Evolutionary conservation across 495 filamentous ascomycete species (phyloP).

Genomic region (Penicillium dipodomyicola): DNA sequence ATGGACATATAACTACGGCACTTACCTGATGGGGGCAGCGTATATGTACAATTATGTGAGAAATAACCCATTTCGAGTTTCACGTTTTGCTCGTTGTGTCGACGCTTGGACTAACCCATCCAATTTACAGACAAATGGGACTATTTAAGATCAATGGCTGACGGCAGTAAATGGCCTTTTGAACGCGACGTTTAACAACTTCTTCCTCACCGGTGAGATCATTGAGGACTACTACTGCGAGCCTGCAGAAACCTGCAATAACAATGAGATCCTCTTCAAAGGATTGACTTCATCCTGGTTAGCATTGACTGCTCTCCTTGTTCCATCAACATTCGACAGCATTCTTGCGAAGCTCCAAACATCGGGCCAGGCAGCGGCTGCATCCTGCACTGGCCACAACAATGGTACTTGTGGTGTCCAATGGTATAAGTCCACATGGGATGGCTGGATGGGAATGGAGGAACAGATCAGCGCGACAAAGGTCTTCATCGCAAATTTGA

Average conservation of each 20-base stretch:
- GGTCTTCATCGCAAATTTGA: constrained; percentile 43
- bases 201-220: constrained; percentile 54
- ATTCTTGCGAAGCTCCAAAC: constrained; percentile 65
- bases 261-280: constrained; percentile 83
- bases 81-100: not conserved
- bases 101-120: not conserved
- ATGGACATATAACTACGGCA: constrained; percentile 70
- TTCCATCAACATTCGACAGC: constrained; percentile 55
- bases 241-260: constrained; percentile 53
- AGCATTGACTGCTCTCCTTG: constrained; percentile 66
- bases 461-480: constrained; percentile 55
- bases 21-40: constrained; percentile 66
- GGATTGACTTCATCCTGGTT: constrained; percentile 78
- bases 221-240: constrained; percentile 68
- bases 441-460: constrained; percentile 61
- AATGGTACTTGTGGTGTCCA: constrained; percentile 70
- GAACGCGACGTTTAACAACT: constrained; percentile 37
- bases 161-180: constrained; percentile 53
- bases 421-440: constrained; percentile 64
- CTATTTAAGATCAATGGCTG: constrained; percentile 43
- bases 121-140: constrained; percentile 21
- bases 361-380: constrained; percentile 67
- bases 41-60: constrained; percentile 69
- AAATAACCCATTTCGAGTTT: not conserved
- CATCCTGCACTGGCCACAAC: constrained; percentile 60